Base-by-base conservation (phyloP, 768 basidiomycete species). In the Kwoniella mangroviensis region DNA sequence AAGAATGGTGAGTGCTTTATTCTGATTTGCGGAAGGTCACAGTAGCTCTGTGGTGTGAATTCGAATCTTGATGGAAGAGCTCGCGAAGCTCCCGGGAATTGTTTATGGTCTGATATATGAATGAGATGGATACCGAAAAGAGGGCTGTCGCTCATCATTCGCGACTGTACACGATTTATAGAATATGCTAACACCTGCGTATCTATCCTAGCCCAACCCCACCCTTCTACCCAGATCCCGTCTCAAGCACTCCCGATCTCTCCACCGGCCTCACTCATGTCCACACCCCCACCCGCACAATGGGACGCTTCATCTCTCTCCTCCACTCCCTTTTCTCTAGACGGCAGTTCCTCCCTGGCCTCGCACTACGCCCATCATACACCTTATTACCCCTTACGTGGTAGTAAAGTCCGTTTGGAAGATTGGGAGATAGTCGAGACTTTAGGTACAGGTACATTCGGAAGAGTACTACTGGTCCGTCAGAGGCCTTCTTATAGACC, bases 361-460 rank as follows among this genome's bases (percentile, higher is more conserved):
- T 69, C 67, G 56, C 70, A 69, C 60, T 62, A 56, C 41, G 41
- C 57, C 28, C 58, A 63, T 28, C 65, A 59, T n/a, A 51, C 34
- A 51, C 41, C 49, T 21, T 60, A 65, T 28, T 58, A 73, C 52
- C 40, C 71, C 19, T 61, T 40, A 2, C 64, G 56, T 34, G 28
- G 64, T 21, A 68, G 67, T 41, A 63, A 64, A 57, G 73, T 76
- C 6, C 60, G 75, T 24, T 67, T 81, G 40, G 80, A 79, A 60
- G 82, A 83, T 68, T 83, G 81, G 81, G 84, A 85, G 73, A 82
- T 85, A 12, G 78, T 85, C n/a, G 84, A 85, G 58, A 85, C 84
- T 2, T 75, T 85, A 93, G 96, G 97, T 28, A 96, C 96, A 0
- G 97, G 97, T 2, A 99, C 97, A 0, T 99, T 99, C 84, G 97